Evolutionary conservation across 352 stramenopile genomes (phyloP), one percentile per base, ranked within the genome.

Genomic region (Globisporangium echinulatum): DNA sequence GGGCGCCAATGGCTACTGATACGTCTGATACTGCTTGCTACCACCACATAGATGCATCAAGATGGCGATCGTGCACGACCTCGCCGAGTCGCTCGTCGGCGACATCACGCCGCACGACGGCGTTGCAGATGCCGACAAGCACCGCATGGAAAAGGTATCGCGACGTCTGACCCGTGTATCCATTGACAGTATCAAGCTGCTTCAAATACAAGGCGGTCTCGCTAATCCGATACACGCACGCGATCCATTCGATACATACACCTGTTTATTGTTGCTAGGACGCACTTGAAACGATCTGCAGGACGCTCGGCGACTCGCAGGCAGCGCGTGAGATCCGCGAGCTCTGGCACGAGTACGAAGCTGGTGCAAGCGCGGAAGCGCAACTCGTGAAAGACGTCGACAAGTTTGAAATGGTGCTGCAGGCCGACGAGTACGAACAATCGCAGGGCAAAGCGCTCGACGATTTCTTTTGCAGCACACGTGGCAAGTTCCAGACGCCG

Each of bases 351-450:
- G 89, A 97, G 54, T 97, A 97, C 70, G 89, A 97, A 67, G 71
- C 87, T 40, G 84, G 86, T 38, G 65, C 58, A 17, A 90, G 82
- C 0, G 72, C 89, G 51, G 89, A 97, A 63, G 86, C 92, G 15
- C 85, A 86, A 61, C 80, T 97, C 42, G 86, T 98, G 59, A 97
- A 97, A 72, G 92, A 98, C 67, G 94, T 98, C 71, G 92, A 98
- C 68, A 97, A 97, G 69, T 93, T 98, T 58, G 92, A 98, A 69
- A 98, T 98, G 90, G 96, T 97, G 49, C 67, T 98, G 53, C 92
- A 98, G 65, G 92, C 92, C 9, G 76, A 97, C 54, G 88, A 97
- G 52, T 98, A 98, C 68, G 92, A 98, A 58, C 71, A 71, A 40
- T 81, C 69, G 17, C 81, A 93, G 61, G 68, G 74, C 52, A 67